A percentile compares a stretch with the other conserved stretches of the same genome.
phyloP scores from a whole-genome alignment of 176 grass and related monocot species.

The Hordeum marinum region DNA sequence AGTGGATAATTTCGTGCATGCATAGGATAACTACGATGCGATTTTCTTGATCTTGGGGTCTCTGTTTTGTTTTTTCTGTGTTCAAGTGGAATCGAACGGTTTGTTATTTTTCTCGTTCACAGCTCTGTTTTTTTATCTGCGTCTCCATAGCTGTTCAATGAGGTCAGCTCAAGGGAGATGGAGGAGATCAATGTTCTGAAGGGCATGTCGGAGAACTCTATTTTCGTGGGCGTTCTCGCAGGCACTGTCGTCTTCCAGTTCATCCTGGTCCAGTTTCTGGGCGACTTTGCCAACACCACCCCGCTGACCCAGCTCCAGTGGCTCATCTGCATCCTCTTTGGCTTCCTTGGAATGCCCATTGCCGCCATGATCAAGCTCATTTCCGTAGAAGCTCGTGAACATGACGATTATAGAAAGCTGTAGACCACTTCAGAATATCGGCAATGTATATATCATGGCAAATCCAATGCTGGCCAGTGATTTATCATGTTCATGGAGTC shows the following conservation, averaged over 20 bases:
- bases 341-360: conserved; percentile 83
- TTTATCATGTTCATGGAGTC: not conserved
- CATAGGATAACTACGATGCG: no score
- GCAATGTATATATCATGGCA: not conserved
- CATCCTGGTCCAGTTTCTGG: conserved; percentile 86
- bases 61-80: not conserved
- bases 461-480: not conserved
- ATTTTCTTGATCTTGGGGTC: no score
- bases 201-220: conserved; percentile 56
- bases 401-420: not conserved
- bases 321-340: conserved; percentile 52
- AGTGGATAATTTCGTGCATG: not conserved
- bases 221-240: conserved; percentile 60
- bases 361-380: conserved; percentile 71
- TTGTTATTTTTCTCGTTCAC: not conserved
- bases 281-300: conserved; percentile 69
- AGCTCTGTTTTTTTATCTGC: not conserved
- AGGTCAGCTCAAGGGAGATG: conserved; percentile 87
- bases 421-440: not conserved
- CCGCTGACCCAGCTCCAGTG: conserved; percentile 57
- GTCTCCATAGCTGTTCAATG: conserved; percentile 72
- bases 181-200: conserved; percentile 73
- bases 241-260: conserved; percentile 65
- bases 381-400: conserved; percentile 30
- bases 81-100: not conserved